Conservation (phyloP, 352 stramenopile species). For the Phytophthora europaea region DNA sequence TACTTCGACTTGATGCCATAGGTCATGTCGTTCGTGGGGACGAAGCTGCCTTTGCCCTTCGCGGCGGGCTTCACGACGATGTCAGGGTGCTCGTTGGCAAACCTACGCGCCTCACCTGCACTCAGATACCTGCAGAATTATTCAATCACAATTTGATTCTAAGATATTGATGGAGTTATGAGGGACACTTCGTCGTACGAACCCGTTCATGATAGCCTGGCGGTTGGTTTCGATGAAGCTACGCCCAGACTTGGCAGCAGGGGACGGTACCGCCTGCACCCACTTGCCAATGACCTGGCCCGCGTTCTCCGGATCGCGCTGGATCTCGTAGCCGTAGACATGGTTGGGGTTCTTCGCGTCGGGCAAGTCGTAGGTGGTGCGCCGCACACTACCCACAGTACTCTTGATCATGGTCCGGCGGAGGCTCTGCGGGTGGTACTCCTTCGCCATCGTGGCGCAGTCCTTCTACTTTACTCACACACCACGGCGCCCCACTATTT, state of each 20-base stretch:
- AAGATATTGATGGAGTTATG: too few species aligned
- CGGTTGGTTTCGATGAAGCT: constrained; percentile 89
- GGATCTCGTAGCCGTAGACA: constrained; percentile 78
- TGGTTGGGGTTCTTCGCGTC: constrained; percentile 69
- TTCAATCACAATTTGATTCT: background rate
- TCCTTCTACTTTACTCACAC: background rate
- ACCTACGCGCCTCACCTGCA: constrained; percentile 66
- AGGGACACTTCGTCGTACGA: background rate
- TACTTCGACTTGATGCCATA: constrained; percentile 88
- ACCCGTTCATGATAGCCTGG: constrained; percentile 70
- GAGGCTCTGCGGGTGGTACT: constrained; percentile 49
- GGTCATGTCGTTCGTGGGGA: constrained; percentile 62
- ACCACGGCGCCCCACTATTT: background rate
- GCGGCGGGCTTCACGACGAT: constrained; percentile 71
- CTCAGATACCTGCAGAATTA: constrained; percentile 50
- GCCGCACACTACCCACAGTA: constrained; percentile 71
- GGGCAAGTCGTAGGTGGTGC: constrained; percentile 74
- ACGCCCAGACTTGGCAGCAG: constrained; percentile 61
- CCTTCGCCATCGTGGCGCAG: constrained; percentile 32
- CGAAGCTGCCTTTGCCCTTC: constrained; percentile 69
- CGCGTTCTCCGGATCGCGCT: constrained; percentile 75
- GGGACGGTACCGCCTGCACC: constrained; percentile 72
- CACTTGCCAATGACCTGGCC: constrained; percentile 82
- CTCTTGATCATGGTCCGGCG: constrained; percentile 89
- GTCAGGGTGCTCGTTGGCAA: constrained; percentile 75